Evolutionary conservation across 371 early-diverging fungal species (phyloP), one percentile per base, ranked within the genome.

Genomic region (Capillidium rhysosporum): DNA sequence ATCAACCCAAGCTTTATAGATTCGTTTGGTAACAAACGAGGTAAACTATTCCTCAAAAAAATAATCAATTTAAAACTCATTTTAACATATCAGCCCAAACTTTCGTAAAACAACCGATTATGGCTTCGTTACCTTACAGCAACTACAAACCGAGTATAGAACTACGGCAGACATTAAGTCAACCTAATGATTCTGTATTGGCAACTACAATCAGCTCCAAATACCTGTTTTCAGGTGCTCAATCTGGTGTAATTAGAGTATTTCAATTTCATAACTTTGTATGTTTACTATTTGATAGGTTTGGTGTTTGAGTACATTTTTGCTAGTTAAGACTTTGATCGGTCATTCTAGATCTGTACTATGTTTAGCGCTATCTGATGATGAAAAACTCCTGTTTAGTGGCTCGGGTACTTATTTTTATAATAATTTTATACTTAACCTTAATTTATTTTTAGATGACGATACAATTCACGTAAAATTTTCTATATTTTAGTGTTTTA

Each of bases 341-440:
- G 87, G 81, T 0, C 87, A 86, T 55, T 61, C 69, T 3, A 80
- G 82, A 18, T 76, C 79, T 40, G 77, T 85, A 26, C 67, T 82
- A 31, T 69, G 76, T 0, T 58, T 86, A 46, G 68, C 68, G 5
- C 52, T 85, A 14, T 76, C 77, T 7, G 59, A 57, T 1, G 73
- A 69, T 46, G 67, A 71, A 46, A 61, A 64, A 41, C 69, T 70
- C 61, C 59, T 86, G 28, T 84, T 78, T 53, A 82, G 82, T 58
- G 81, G 76, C 23, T 82, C 84, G 29, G 82, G 79, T 73, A 63
- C 58, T 34, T 40, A n/a, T 18, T 44, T 30, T 48, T n/a, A 26
- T 24, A 8, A 52, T 40, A 47, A 18, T 20, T 12, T 39, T 39
- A 18, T 24, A 12, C 49, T 49, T 45, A 52, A 49, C 39, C n/a